These are phyloP conservation scores for Letharia lupina DNA, from an alignment of 495 filamentous ascomycete genomes.

Conservation along the genomic window DNA sequence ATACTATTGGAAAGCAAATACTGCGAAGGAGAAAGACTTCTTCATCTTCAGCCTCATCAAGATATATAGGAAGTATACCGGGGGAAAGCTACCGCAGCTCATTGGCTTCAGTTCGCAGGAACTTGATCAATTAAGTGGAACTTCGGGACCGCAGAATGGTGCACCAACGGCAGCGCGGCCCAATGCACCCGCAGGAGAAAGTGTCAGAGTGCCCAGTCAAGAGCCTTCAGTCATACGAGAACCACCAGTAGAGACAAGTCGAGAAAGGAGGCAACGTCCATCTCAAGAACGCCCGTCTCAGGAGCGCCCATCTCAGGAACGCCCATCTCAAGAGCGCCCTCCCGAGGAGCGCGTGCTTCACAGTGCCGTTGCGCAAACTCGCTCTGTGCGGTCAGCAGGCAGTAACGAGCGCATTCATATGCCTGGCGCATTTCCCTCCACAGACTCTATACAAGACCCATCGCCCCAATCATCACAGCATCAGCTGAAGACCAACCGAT, in stretches of 20 bases:
- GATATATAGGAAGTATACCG: slow-evolving; percentile 92
- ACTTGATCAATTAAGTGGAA: slow-evolving; percentile 58
- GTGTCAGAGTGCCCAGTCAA: slow-evolving; percentile 14
- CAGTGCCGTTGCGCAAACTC: slow-evolving; percentile 19
- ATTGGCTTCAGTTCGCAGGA: slow-evolving; percentile 76
- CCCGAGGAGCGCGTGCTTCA: slow-evolving; percentile 17
- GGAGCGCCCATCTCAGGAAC: slow-evolving; percentile 12
- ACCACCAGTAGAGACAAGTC: slow-evolving; percentile 14
- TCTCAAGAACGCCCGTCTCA: slow-evolving; percentile 26
- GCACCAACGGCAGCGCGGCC: slow-evolving; percentile 8
- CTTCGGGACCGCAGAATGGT: slow-evolving; percentile 27
- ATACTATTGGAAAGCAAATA: slow-evolving; percentile 93
- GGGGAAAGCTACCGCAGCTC: slow-evolving; percentile 69
- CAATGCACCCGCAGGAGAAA: slow-evolving; percentile 24
- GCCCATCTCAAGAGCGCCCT: slow-evolving; percentile 17
- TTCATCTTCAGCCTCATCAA: slow-evolving; percentile 93
- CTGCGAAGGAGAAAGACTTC: slow-evolving; percentile 92
- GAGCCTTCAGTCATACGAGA: slow-evolving; percentile 15
- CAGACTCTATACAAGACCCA: slow-evolving; percentile 23
- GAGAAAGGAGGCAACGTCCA: slow-evolving; percentile 24
- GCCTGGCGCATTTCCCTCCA: slow-evolving; percentile 25
- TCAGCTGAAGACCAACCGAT: slow-evolving; percentile 26
- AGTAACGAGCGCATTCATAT: slow-evolving; percentile 25
- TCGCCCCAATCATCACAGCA: slow-evolving; percentile 28
- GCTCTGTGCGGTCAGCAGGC: slow-evolving; percentile 15